Evolutionary conservation across 768 basidiomycete genomes (phyloP).

Genomic region (Megacollybia marginata): DNA sequence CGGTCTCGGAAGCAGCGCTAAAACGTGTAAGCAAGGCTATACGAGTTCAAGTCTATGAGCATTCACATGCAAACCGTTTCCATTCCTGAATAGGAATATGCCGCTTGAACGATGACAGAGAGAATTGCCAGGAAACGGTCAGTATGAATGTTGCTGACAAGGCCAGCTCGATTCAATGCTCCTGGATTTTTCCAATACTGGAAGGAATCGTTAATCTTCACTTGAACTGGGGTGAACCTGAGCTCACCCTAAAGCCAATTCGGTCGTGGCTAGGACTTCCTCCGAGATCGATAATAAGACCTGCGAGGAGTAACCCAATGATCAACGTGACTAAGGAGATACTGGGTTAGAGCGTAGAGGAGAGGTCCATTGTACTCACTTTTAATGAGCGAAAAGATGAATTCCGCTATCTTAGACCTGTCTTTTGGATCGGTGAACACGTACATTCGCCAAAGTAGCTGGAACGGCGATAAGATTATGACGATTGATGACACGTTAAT

Average conservation of each 20-base stretch:
- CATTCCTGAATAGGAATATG: conserved; percentile 75
- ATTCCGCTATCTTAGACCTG: conserved; percentile 49
- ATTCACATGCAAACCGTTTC: conserved; percentile 65
- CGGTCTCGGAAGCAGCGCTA: conserved; percentile 70
- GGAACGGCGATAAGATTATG: neutral
- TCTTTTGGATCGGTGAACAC: conserved; percentile 1
- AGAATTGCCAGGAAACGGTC: conserved; percentile 41
- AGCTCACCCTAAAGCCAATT: conserved; percentile 56
- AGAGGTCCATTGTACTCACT: conserved; percentile 25
- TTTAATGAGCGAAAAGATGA: conserved; percentile 60
- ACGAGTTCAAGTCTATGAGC: neutral
- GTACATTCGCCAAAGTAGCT: conserved; percentile 63
- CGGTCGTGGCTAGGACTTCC: conserved; percentile 64
- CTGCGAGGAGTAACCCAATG: conserved; percentile 49
- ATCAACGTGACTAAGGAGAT: conserved; percentile 43
- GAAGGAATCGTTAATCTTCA: neutral
- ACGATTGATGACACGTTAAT: neutral
- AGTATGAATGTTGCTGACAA: conserved; percentile 33
- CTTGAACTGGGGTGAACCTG: neutral
- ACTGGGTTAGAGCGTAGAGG: neutral
- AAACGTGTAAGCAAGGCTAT: conserved; percentile 2
- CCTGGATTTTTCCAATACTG: conserved; percentile 75
- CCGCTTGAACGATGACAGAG: conserved; percentile 41
- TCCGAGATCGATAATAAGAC: conserved; percentile 70
- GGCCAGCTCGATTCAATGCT: conserved; percentile 34